Base-by-base conservation (phyloP, 2,329 filamentous ascomycete genomes). In the Cladosporium phlei region DNA sequence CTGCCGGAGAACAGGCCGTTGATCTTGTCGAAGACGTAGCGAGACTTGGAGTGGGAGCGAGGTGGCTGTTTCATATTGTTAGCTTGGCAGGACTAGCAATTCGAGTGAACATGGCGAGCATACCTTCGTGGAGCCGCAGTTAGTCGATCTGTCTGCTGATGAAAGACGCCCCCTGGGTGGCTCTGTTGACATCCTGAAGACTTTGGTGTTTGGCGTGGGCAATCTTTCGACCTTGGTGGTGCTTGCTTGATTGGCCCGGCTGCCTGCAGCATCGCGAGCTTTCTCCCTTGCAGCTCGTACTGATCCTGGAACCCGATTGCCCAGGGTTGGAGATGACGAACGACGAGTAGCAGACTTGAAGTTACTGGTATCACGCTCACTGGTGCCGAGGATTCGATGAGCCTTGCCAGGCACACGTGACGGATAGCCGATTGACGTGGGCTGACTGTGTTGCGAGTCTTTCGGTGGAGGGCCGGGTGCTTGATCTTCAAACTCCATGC, bases 11-110 rank as follows among this genome's bases (percentile, higher is more conserved):
- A 60, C n/a, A 63, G 42, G 9, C 54, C 58, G 14, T 58, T 57
- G 38, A 63, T 37, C 46, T 61, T 63, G 50, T 60, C 53, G 11
- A 62, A 43, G 5, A 61, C 49, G 7, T 52, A 42, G 2, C 56
- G 56, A 30, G 59, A 58, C 47, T 57, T 63, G 6, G 59, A 61
- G 12, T 52, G 56, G 4, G 54, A 52, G 22, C 59, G 51, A 24
- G 50, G 49, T 12, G 42, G 38, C 50, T 55, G 35, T 9, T 3
- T 28, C 7, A 38, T 5, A 3, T 17, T 43, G 21, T 43, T 34
- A 43, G 39, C 39, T 1, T 33, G 2, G 30, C 8, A 16, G n/a
- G n/a, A 10, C 14, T 5, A 17, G 27, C 11, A 19, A 9, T 7
- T 34, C 16, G 8, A 9, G 10, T 11, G 6, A 14, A 5, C 7